phyloP scores from a whole-genome alignment of 768 basidiomycete genomes.

The Cyclocybe aegerita region DNA sequence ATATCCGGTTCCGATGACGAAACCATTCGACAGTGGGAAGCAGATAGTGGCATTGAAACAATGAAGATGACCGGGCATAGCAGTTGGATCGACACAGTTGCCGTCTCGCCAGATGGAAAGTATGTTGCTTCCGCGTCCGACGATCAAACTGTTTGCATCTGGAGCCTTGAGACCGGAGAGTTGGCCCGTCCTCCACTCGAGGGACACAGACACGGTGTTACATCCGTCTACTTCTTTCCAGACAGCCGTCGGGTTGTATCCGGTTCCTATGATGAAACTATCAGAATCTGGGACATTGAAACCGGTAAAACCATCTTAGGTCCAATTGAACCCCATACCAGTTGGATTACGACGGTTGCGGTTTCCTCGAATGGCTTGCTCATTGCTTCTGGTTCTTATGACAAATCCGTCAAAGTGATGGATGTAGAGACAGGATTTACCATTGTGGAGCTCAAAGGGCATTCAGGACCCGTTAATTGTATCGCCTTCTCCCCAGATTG shows the following conservation, averaged over 20 bases:
- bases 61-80: slow-evolving; percentile 9
- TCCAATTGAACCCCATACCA: slow-evolving; percentile 14
- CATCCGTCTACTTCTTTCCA: slow-evolving; percentile 20
- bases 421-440: slow-evolving; percentile 11
- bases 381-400: slow-evolving; percentile 20
- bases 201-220: slow-evolving; percentile 15
- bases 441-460: slow-evolving; percentile 8
- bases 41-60: neutral
- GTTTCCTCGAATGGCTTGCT: slow-evolving; percentile 17
- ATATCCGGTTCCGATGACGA: slow-evolving; percentile 21
- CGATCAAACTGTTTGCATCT: slow-evolving; percentile 19
- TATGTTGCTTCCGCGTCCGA: slow-evolving; percentile 13
- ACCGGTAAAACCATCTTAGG: slow-evolving; percentile 16
- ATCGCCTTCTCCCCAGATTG: slow-evolving; percentile 20
- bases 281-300: slow-evolving; percentile 34
- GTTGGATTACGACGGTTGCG: slow-evolving; percentile 14
- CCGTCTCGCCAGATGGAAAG: slow-evolving; percentile 20
- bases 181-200: neutral
- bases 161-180: slow-evolving; percentile 14
- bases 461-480: slow-evolving; percentile 10
- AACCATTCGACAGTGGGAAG: slow-evolving; percentile 25
- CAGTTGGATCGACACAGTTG: slow-evolving; percentile 14
- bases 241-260: slow-evolving; percentile 29
- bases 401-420: slow-evolving; percentile 20
- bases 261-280: slow-evolving; percentile 34